These are phyloP conservation scores for Hypoxylon lienhwacheense DNA, from an alignment of 495 filamentous ascomycete genomes.

Conservation along the genomic window DNA sequence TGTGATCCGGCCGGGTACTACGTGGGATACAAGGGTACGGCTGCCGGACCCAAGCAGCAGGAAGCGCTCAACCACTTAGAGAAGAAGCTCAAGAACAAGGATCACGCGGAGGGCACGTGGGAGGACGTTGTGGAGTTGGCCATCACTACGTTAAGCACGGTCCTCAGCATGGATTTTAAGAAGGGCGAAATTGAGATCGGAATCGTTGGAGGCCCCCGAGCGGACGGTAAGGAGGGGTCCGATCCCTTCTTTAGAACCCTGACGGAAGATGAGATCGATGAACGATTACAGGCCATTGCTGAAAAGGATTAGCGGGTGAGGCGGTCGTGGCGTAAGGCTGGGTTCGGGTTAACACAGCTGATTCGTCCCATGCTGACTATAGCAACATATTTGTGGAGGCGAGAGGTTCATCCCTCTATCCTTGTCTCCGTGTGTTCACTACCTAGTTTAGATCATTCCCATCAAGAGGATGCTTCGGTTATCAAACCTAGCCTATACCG, in stretches of 20 bases:
- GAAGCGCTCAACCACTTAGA: conserved; percentile 96
- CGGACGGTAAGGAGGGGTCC: conserved; percentile 78
- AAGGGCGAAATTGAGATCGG: conserved; percentile 98
- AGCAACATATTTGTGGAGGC: conserved; percentile 22
- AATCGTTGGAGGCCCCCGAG: conserved; percentile 81
- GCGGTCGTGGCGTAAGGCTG: conserved; percentile 36
- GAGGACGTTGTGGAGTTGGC: conserved; percentile 97
- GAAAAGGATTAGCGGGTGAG: conserved; percentile 81
- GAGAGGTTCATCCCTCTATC: conserved; percentile 12
- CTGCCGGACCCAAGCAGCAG: conserved; percentile 95
- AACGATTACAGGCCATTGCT: conserved; percentile 92
- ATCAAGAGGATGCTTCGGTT: conserved; percentile 18
- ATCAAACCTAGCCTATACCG: conserved; percentile 7
- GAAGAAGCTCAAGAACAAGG: conserved; percentile 99
- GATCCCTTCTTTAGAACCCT: conserved; percentile 79
- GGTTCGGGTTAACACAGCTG: conserved; percentile 13
- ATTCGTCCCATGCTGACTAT: conserved; percentile 27
- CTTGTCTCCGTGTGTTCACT: conserved; percentile 26
- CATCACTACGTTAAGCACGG: conserved; percentile 90
- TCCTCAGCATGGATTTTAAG: conserved; percentile 99
- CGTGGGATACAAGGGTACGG: conserved; percentile 95
- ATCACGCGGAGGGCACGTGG: conserved; percentile 88
- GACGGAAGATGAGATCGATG: conserved; percentile 97
- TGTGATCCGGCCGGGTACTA: conserved; percentile 98
- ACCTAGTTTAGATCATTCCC: conserved; percentile 31